Evolutionary conservation across 805 yeast genomes (phyloP), one percentile per base, ranked within the genome.

Genomic region (Candida silvicultrix): DNA sequence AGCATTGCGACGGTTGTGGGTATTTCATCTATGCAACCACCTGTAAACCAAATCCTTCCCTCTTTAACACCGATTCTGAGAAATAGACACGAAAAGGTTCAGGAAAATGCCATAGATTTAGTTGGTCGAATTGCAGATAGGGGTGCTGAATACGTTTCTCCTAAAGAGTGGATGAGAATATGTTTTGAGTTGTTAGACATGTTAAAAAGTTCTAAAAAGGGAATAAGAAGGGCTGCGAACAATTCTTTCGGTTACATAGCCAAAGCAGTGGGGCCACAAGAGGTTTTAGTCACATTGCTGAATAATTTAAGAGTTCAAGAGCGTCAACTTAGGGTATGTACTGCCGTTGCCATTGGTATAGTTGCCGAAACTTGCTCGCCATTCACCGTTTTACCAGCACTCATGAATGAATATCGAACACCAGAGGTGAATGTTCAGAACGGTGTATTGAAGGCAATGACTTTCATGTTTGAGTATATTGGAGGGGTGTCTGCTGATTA

Each of bases 271-370:
- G 99, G 99, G 0, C 99, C 99, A 0, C 94, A 88, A 50, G 98
- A 94, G 62, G 95, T 94, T 4, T 65, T 94, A 19, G 90, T 83
- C 1, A 84, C 95, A 47, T 68, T 94, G 34, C 66, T 94, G 46
- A 88, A 86, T 55, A 92, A 92, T 55, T 69, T 94, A 53, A 76
- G 87, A 49, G 95, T 90, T 8, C 98, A 92, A 61, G 98, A 94
- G 60, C 85, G 99, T 59, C 99, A 94, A 66, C 73, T 88, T 38
- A 83, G 99, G 59, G 96, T 94, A 9, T 92, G 97, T 63, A 89
- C 98, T 0, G 97, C 99, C 6, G 97, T 94, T 37, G 99, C 99
- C 0, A 87, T 94, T 53, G 99, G 96, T 34, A 89, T 94, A 54
- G 95, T 94, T 9, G 98, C 98, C 0, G 94, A 90, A 48, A 81